Evolutionary conservation across 2,329 filamentous ascomycete genomes (phyloP), one percentile per base, ranked within the genome.

Genomic region (Calonectria honghensis): DNA sequence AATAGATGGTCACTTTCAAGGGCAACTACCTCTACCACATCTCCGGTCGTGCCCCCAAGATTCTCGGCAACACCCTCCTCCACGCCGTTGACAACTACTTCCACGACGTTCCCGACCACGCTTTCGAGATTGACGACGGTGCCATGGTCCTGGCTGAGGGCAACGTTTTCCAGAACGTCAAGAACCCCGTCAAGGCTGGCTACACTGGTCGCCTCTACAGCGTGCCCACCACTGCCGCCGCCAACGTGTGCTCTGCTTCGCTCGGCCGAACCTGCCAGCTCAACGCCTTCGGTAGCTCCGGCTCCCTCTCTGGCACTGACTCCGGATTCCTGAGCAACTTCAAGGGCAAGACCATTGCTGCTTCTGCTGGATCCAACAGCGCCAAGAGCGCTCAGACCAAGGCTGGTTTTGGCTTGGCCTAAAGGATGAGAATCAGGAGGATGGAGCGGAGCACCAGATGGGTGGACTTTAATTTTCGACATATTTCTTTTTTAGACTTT

Each of bases 21-120:
- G 85, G 85, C 74, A 92, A 92, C 86, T 91, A 91, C 85, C 86
- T 92, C 79, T 88, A 91, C 86, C 85, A 90, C 83, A 90, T 88
- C 65, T 87, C 85, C 20, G 90, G 90, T 64, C 89, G 90, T 67
- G 84, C 85, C 6, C 90, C 90, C 75, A 91, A 91, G 84, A 85
- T 92, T 31, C 87, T 85, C 45, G 89, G 89, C 82, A 90, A 90
- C 57, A 86, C 91, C 39, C 84, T 85, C 6, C 81, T 92, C 54
- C 90, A 92, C 82, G 88, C 88, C 31, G 88, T 90, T 79, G 91
- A 91, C 88, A 91, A 91, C 86, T 90, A 90, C 87, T 91, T 86
- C 84, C 86, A 89, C 80, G 85, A 87, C 79, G 89, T 87, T 82
- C 79, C 82, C 27, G 88, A 88, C 51, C 90, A 92, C 82, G 89